Base-by-base conservation (phyloP, 1,284 basidiomycete genomes). In the Leccinum pachyderme region DNA sequence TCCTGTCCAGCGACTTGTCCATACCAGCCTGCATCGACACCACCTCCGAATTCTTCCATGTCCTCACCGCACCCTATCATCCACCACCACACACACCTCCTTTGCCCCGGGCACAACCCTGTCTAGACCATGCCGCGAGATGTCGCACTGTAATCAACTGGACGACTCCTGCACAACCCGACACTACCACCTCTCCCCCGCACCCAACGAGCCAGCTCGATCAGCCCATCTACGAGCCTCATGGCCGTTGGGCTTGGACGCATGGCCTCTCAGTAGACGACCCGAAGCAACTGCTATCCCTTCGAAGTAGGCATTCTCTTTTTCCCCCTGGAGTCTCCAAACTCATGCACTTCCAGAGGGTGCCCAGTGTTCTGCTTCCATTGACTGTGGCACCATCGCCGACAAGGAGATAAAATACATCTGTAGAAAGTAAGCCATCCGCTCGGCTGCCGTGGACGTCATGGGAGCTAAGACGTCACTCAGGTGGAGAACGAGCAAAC, bases 351-450 rank as follows among this genome's bases (percentile, higher is more conserved):
- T 18, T 45, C 22, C 47, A 81, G 81, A 65, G 43, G 76, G 75
- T 15, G 61, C 70, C 13, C 73, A 72, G 59, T 80, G 75, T 47
- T 67, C 72, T 32, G 73, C 75, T 4, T 72, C 67, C 29, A 67
- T 80, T 51, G 77, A 77, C 61, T 72, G 65, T 46, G 74, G 75
- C 37, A 58, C 58, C 50, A 58, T 75, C 49, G 65, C 63, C 2
- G 62, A 66, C 51, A 68, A 68, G 15, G 61, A 64, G n/a, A 65
- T 81, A 27, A 75, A 69, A 24, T 81, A 79, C 57, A 67, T 83
- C 3, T 77, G 75, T 44, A 79, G 78, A 73, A 72, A 68, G 81
- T 81, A 57, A 62, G 77, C 24, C 2, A 41, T 41, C n/a, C 41
- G 3, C 12, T 12, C 18, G 37, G 37, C 2, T 39, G 39, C 31